Base-by-base conservation (phyloP, 2,329 filamentous ascomycete species). In the Colletotrichum limetticola region DNA sequence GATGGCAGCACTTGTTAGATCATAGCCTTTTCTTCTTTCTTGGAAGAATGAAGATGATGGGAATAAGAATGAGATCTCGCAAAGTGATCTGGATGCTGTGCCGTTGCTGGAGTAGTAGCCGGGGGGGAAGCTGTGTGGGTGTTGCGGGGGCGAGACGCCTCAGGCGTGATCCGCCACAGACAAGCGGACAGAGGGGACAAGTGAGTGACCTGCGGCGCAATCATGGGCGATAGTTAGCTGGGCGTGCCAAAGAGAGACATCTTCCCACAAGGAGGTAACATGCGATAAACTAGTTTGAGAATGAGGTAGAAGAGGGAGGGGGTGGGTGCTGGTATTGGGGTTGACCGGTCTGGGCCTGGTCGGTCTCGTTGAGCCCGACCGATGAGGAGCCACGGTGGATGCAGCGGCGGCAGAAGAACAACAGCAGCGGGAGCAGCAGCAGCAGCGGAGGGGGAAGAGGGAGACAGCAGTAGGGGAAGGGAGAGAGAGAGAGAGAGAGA, bases 1-100 rank as follows among this genome's bases (percentile, higher is more conserved):
- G 80, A 74, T 74, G 75, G 63, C 68, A 67, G 69, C n/a, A 75
- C 55, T 62, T 58, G 77, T 80, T 76, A 81, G 78, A 76, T 73
- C 68, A 65, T 72, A 52, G 26, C 49, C 49, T 69, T 46, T 69
- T 56, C 30, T 32, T 24, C 32, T n/a, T 28, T 24, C 32, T n/a
- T 28, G 52, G 35, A 26, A 64, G 11, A 72, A 60, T 56, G 26
- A 30, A 60, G 37, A 60, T 9, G 57, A 42, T 56, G 28, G 53
- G 64, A 61, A 37, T 65, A 57, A 60, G 26, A 56, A 65, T 19
- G 58, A 70, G 56, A 57, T 65, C 46, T 70, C 24, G 70, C 55
- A 72, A 49, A 60, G 56, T 28, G 55, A 61, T 70, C 55, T 60
- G 30, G 66, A 65, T 46, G 70, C 66, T 72, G 70, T 72, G 70